Base-by-base conservation (phyloP, 768 basidiomycete genomes). In the Tylopilus cervinicoccineus region DNA sequence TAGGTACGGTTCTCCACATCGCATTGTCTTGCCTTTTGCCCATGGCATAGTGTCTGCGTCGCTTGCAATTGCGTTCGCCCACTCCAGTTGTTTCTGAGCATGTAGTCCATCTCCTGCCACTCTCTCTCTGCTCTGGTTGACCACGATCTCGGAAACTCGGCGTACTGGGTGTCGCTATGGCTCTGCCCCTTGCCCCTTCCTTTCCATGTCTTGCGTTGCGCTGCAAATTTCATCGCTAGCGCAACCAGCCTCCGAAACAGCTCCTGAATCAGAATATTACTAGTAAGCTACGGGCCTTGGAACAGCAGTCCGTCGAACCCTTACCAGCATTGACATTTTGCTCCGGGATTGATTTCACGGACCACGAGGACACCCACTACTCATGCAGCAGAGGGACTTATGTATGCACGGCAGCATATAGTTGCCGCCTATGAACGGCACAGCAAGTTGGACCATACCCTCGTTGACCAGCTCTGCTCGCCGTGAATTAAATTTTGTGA, bases 321-420 rank as follows among this genome's bases (percentile, higher is more conserved):
- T 61, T 47, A 65, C 63, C 62, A 66, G 50, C 52, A 65, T 59
- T 26, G 63, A 40, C 63, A 65, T 65, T 38, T 50, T 51, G 45
- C 48, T 59, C 54, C 56, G 54, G 47, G 51, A 45, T 55, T 57
- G 55, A 45, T 55, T 57, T 53, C 33, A 46, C 47, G 50, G 33
- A 50, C 61, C 64, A 66, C 62, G 59, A 59, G 59, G 57, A 50
- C 40, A 28, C 45, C 38, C 28, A 40, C 47, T 50, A 20, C 45
- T 38, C 48, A n/a, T 49, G 43, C 62, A 45, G 43, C 9, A 24
- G 45, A 51, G 51, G 48, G 52, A 54, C 48, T 59, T 64, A 55
- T 57, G 61, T 65, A 61, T 61, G 43, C 42, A 45, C 46, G 53
- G 43, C 39, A 50, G 24, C 26, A 48, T 33, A 36, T 29, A 26